Percentiles rank a stretch among this genome's conserved stretches.
These are phyloP conservation scores for Nigrospora sphaerica DNA, from an alignment of 2,329 filamentous ascomycete genomes.

Conservation along the genomic window DNA sequence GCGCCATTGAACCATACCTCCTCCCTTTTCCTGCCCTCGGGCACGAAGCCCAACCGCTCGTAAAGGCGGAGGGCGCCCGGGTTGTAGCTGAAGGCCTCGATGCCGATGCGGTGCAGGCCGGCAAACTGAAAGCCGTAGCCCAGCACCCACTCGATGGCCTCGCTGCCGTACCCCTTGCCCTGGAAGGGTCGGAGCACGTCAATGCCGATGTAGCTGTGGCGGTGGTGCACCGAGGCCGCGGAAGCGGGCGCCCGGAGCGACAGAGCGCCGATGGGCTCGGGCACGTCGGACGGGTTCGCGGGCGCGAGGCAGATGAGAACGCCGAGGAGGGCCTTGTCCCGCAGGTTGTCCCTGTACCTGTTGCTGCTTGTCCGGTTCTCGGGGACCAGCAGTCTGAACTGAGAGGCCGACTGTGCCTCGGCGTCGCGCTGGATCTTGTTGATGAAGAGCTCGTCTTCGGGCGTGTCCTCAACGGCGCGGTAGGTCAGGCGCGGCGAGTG, in stretches of 20 bases:
- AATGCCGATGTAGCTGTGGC: constrained; percentile 28
- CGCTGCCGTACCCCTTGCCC: constrained; percentile 26
- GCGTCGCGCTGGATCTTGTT: constrained; percentile 20
- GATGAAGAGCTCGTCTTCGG: constrained; percentile 22
- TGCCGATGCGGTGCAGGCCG: constrained; percentile 26
- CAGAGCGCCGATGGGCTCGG: constrained; percentile 24
- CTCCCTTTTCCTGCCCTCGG: constrained; percentile 25
- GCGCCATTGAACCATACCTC: constrained; percentile 23
- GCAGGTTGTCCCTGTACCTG: constrained; percentile 17
- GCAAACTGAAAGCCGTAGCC: constrained; percentile 25
- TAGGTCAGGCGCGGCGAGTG: constrained; percentile 28
- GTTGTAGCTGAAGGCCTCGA: constrained; percentile 25
- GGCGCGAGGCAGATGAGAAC: constrained; percentile 27
- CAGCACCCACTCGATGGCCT: constrained; percentile 28
- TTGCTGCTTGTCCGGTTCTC: constrained; percentile 18
- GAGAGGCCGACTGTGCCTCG: constrained; percentile 17
- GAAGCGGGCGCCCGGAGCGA: constrained; percentile 13
- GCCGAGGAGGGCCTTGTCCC: constrained; percentile 23
- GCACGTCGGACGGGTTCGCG: not conserved
- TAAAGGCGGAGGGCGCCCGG: constrained; percentile 23
- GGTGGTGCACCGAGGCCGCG: constrained; percentile 28
- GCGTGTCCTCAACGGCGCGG: constrained; percentile 24
- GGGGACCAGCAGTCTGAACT: constrained; percentile 21
- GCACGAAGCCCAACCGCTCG: constrained; percentile 23
- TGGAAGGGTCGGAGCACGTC: constrained; percentile 18